A percentile compares a stretch with the other conserved stretches of the same genome.
phyloP scores from a whole-genome alignment of 768 basidiomycete genomes.

The Hericium erinaceus region DNA sequence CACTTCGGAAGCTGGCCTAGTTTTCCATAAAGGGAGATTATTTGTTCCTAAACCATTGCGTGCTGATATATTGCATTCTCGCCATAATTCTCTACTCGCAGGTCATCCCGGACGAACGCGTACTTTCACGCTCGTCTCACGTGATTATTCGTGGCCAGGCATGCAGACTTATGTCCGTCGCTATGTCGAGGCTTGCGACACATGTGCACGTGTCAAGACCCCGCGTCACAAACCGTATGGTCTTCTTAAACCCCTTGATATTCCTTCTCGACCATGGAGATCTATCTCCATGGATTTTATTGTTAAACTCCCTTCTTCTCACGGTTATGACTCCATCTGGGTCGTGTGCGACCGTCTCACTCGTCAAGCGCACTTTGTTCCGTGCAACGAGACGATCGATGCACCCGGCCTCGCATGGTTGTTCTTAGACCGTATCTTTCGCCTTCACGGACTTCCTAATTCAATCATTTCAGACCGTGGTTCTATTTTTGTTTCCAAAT shows the following conservation, averaged over 20 bases:
- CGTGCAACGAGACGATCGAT: slow-evolving; percentile 7
- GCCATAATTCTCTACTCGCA: slow-evolving; percentile 28
- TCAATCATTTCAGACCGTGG: slow-evolving; percentile 15
- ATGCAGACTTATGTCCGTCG: slow-evolving; percentile 17
- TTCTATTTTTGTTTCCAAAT: slow-evolving; percentile 1
- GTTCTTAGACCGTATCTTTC: slow-evolving; percentile 9
- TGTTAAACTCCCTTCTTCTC: slow-evolving; percentile 13
- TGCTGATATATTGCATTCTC: slow-evolving; percentile 20
- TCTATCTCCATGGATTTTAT: slow-evolving; percentile 18
- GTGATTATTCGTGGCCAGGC: slow-evolving; percentile 33
- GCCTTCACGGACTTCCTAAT: slow-evolving; percentile 12
- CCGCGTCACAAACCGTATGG: slow-evolving; percentile 19
- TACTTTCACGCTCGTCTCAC: slow-evolving; percentile 23
- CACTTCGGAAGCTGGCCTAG: slow-evolving; percentile 6
- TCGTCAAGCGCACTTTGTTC: slow-evolving; percentile 7
- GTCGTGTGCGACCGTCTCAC: slow-evolving; percentile 4
- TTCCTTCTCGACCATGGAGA: slow-evolving; percentile 12
- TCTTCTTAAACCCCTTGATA: slow-evolving; percentile 25
- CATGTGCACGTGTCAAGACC: slow-evolving; percentile 21
- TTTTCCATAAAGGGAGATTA: slow-evolving; percentile 20
- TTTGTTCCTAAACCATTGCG: slow-evolving; percentile 26
- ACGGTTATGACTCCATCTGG: background rate
- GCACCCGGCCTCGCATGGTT: slow-evolving; percentile 10
- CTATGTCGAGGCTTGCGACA: slow-evolving; percentile 25
- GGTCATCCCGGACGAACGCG: slow-evolving; percentile 32